These are phyloP conservation scores for Alternaria sp. DNA, from an alignment of 2,329 filamentous ascomycete species.

Conservation along the genomic window DNA sequence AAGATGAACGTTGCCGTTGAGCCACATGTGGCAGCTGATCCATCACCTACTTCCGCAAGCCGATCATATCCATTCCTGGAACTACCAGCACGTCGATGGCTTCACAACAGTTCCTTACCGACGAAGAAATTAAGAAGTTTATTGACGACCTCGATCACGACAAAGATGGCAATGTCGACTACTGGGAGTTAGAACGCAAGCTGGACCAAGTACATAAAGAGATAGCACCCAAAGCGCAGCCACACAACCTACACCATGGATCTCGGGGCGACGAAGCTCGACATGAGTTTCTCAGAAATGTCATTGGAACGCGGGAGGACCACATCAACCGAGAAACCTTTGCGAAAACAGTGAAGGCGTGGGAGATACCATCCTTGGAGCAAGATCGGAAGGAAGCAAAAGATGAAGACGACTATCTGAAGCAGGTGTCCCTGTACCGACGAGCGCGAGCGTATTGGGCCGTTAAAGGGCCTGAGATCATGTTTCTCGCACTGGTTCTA, in stretches of 20 bases:
- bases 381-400: slow-evolving; percentile 59
- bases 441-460: slow-evolving; percentile 64
- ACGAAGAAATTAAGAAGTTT: slow-evolving; percentile 63
- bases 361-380: slow-evolving; percentile 61
- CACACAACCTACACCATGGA: slow-evolving; percentile 57
- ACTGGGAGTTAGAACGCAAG: slow-evolving; percentile 62
- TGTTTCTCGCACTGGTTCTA: slow-evolving; percentile 61
- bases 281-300: slow-evolving; percentile 62
- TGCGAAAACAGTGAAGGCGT: slow-evolving; percentile 53
- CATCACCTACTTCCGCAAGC: neutral
- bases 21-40: slow-evolving; percentile 3
- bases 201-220: slow-evolving; percentile 63
- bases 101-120: slow-evolving; percentile 40
- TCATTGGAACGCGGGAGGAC: slow-evolving; percentile 57
- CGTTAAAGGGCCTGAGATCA: slow-evolving; percentile 62
- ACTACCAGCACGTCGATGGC: slow-evolving; percentile 29
- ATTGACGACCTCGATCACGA: slow-evolving; percentile 64
- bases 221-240: slow-evolving; percentile 58
- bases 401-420: slow-evolving; percentile 59
- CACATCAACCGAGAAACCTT: slow-evolving; percentile 61
- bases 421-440: slow-evolving; percentile 57
- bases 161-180: slow-evolving; percentile 62
- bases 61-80: neutral
- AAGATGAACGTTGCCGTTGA: slow-evolving; percentile 7
- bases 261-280: slow-evolving; percentile 53